phyloP scores from a whole-genome alignment of 257 asterid genomes.

The Scutellaria baicalensis region DNA sequence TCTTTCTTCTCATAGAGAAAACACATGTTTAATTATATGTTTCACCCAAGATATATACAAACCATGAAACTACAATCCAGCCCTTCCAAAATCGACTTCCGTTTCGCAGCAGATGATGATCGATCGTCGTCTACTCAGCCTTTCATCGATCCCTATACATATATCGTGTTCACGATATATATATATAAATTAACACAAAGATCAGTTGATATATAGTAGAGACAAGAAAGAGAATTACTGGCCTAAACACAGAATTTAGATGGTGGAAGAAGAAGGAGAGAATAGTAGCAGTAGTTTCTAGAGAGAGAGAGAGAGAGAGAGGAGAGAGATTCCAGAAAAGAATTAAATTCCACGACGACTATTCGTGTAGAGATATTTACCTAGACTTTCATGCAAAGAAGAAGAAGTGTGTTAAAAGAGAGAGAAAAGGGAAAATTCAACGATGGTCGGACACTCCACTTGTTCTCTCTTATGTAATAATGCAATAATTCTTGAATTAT shows the following conservation, averaged over 20 bases:
- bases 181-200: too few species aligned
- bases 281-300: not conserved
- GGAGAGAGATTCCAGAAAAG: slow-evolving; percentile 22
- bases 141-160: not conserved
- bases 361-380: slow-evolving; percentile 22
- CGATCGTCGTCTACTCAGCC: slow-evolving; percentile 7
- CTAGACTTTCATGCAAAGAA: slow-evolving; percentile 45
- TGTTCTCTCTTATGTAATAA: slow-evolving; percentile 28
- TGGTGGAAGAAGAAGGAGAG: not conserved
- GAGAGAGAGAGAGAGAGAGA: too few species aligned
- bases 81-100: not conserved
- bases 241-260: not conserved
- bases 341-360: slow-evolving; percentile 38
- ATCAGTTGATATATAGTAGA: too few species aligned
- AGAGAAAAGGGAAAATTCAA: slow-evolving; percentile 16
- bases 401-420: slow-evolving; percentile 5
- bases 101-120: slow-evolving; percentile 1
- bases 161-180: too few species aligned
- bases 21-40: not conserved
- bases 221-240: not conserved
- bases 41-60: slow-evolving; percentile 8
- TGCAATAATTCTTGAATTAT: slow-evolving; percentile 57
- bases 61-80: not conserved
- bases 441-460: slow-evolving; percentile 44
- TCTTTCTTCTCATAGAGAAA: not conserved